A percentile compares a stretch with the other conserved stretches of the same genome.
Conservation (phyloP, 352 stramenopile genomes). For the Phytopythium kandeliae region DNA sequence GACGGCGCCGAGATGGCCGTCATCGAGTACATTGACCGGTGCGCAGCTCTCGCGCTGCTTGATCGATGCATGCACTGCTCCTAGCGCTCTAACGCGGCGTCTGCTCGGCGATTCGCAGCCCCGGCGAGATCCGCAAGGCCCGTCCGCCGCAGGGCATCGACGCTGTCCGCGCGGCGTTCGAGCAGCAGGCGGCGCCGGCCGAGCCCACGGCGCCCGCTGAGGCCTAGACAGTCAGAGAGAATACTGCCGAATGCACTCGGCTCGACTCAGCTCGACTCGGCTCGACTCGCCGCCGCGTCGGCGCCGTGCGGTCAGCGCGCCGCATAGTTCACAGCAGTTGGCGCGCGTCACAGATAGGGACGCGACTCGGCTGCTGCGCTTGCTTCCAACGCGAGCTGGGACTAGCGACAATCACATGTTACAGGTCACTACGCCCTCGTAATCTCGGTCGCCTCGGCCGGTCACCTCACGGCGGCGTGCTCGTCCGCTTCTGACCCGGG, state of each 20-base stretch:
- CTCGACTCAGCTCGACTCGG: too few relatives aligned
- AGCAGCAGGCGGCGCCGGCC: constrained; percentile 16
- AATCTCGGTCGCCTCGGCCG: too few relatives aligned
- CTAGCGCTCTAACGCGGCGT: background rate
- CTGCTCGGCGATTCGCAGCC: constrained; percentile 22
- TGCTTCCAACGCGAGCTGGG: too few relatives aligned
- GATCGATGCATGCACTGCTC: too few relatives aligned
- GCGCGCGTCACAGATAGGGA: too few relatives aligned
- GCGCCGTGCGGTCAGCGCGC: too few relatives aligned
- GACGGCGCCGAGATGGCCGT: constrained; percentile 97
- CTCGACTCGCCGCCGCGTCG: too few relatives aligned
- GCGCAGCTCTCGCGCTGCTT: constrained; percentile 8
- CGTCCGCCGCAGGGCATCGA: constrained; percentile 58
- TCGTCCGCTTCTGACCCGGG: constrained; percentile 26
- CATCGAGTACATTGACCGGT: constrained; percentile 98
- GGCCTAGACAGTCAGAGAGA: constrained; percentile 1
- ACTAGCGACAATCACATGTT: background rate
- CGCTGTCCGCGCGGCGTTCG: constrained; percentile 39
- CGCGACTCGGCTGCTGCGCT: too few relatives aligned
- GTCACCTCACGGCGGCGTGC: background rate
- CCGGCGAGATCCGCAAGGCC: constrained; percentile 81
- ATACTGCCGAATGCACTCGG: too few relatives aligned
- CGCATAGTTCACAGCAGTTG: too few relatives aligned
- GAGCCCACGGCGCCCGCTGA: background rate
- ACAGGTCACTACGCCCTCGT: background rate